A percentile compares a stretch with the other conserved stretches of the same genome.
Evolutionary conservation across 2,329 filamentous ascomycete species (phyloP).

Genomic region (Aspergillus pseudotamarii): DNA sequence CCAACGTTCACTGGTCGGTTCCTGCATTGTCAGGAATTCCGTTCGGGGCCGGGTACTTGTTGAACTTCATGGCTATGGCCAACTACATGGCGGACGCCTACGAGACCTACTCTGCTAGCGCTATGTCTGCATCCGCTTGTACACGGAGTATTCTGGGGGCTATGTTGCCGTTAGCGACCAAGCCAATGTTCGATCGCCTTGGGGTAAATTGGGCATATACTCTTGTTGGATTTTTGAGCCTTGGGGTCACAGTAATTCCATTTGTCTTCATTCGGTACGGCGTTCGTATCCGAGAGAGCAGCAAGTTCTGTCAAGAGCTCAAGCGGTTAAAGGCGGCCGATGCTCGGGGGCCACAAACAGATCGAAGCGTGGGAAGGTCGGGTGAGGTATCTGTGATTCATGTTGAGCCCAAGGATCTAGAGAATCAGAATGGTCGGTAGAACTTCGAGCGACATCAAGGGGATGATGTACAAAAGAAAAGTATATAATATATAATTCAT

Average conservation of each 20-base stretch:
- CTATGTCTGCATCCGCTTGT: constrained; percentile 57
- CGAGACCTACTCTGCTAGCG: constrained; percentile 64
- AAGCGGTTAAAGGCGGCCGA: constrained; percentile 34
- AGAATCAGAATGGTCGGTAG: background rate
- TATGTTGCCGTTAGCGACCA: constrained; percentile 58
- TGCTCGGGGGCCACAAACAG: background rate
- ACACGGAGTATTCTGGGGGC: constrained; percentile 56
- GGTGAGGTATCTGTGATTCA: background rate
- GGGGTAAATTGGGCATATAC: constrained; percentile 47
- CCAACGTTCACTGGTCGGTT: background rate
- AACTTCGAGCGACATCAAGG: too few species aligned
- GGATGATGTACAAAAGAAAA: too few species aligned
- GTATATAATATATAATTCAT: too few species aligned
- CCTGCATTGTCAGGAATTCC: background rate
- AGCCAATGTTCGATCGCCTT: constrained; percentile 43
- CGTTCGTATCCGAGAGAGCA: constrained; percentile 41
- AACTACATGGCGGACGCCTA: constrained; percentile 49
- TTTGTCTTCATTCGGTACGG: constrained; percentile 49
- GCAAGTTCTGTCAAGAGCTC: constrained; percentile 17
- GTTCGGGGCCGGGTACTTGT: background rate
- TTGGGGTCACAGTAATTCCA: constrained; percentile 44
- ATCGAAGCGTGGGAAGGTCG: background rate
- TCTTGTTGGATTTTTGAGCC: constrained; percentile 38
- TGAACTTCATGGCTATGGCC: constrained; percentile 1
- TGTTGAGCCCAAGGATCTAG: background rate